Evolutionary conservation across 2,329 filamentous ascomycete genomes (phyloP), one percentile per base, ranked within the genome.

Genomic region (Rhexocercosporidium sp.): DNA sequence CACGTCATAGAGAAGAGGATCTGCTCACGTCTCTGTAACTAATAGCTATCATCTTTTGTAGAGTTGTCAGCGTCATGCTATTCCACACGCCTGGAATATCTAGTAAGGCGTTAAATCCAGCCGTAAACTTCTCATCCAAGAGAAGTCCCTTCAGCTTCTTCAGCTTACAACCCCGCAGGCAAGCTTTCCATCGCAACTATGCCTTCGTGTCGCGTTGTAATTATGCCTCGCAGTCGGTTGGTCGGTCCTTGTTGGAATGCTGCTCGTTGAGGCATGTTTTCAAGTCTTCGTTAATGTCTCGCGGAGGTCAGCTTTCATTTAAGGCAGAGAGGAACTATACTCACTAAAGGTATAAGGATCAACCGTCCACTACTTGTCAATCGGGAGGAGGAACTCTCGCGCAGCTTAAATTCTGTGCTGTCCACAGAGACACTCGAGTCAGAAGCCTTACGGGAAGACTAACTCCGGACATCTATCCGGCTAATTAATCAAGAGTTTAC

Each of bases 1-100:
- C 47, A 63, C 20, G 51, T 22, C 31, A 54, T 63, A 44, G 25
- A 46, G 20, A 56, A 56, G 31, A 44, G 27, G 49, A n/a, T 22
- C 11, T 51, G n/a, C 59, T 60, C 53, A 65, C 65, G 39, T 54
- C 56, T 53, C 62, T 41, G 51, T 57, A 67, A 34, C 44, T 41
- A 44, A 70, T 53, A 29, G 59, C 44, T 20, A 68, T 41, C 44
- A 70, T 46, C 37, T 51, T 68, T 34, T 70, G 60, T 16, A 70
- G 51, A 20, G 66, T 70, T 53, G 25, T 69, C 4, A 70, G 37
- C 64, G n/a, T 69, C 66, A 70, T 70, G 18, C 64, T 51, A 25
- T 60, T 31, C 66, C 51, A 69, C 39, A 70, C 51, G 12, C 69
- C 67, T 9, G 62, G 61, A 54, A 70, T 67, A 49, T 67, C 66